Evolutionary conservation across 2,329 filamentous ascomycete species (phyloP), one percentile per base, ranked within the genome.

Genomic region (Venturia aucupariae): DNA sequence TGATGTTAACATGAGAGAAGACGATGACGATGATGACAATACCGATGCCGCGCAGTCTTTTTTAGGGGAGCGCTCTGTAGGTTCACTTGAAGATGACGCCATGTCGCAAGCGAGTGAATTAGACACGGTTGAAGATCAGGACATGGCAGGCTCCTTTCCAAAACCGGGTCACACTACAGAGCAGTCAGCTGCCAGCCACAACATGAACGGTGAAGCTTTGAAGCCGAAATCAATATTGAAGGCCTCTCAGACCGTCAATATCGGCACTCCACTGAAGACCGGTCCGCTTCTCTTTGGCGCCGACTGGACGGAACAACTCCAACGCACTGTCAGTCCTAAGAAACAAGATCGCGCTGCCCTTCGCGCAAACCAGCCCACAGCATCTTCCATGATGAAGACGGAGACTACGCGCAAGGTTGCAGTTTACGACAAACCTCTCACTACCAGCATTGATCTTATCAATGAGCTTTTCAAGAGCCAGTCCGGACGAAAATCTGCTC

Each of bases 401-500:
- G 69, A 68, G 41, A 63, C 69, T 3, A 67, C 64, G 35, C 57
- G 64, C 7, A 67, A 68, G 41, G 65, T 67, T 15, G 70, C 67
- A 19, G 80, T 82, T 63, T 41, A 24, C 17, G 57, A 57, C 11
- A 64, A 35, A 68, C 87, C 88, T 0, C 93, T 96, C 75, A 84
- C 86, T 24, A 96, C 89, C 24, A 92, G 90, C 72, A 96, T 97
- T 77, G 94, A 97, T 79, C 80, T 97, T 74, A 97, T 96, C 91
- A 93, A 96, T 74, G 96, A 91, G 60, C 80, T 97, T 64, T 97
- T 95, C 76, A 60, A 57, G 38, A 57, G 62, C 61, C 65, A 64
- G 60, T 62, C 64, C 41, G 64, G 61, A 55, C 60, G 44, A 30
- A 74, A 70, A 67, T 64, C 68, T 70, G 68, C 72, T 70, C 74